Evolutionary conservation across 371 early-diverging fungal species (phyloP).

Genomic region (Quaeritorhiza haematococci): DNA sequence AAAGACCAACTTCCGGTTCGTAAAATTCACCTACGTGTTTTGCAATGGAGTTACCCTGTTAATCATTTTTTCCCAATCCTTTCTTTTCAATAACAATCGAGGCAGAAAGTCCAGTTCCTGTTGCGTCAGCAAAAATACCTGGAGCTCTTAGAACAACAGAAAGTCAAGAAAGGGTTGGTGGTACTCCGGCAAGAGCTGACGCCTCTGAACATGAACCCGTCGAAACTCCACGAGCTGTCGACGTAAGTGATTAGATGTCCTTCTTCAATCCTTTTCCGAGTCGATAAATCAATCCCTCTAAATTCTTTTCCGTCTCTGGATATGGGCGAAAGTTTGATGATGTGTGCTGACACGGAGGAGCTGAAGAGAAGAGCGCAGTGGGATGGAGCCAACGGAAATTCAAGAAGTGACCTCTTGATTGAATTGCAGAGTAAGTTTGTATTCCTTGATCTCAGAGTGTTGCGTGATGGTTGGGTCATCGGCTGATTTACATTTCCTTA

Average conservation of each 20-base stretch:
- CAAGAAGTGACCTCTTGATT: conserved; percentile 60
- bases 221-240: conserved; percentile 51
- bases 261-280: conserved; percentile 27
- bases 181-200: conserved; percentile 71
- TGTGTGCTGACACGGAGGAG: conserved; percentile 60
- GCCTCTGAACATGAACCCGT: conserved; percentile 57
- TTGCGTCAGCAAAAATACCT: conserved; percentile 77
- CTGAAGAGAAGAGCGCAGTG: conserved; percentile 61
- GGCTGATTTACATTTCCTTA: neutral
- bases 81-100: neutral
- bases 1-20: conserved; percentile 22
- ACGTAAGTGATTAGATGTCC: conserved; percentile 23
- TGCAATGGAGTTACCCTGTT: neutral
- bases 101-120: conserved; percentile 49
- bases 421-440: conserved; percentile 58
- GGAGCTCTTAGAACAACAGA: conserved; percentile 62
- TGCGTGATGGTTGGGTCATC: too few species aligned
- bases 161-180: conserved; percentile 59
- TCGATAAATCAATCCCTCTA: conserved; percentile 11
- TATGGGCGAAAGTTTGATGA: conserved; percentile 33
- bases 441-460: too few species aligned
- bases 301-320: neutral
- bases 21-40: conserved; percentile 1
- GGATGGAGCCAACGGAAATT: conserved; percentile 72
- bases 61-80: neutral